Evolutionary conservation across 1,284 basidiomycete genomes (phyloP).

Genomic region (Apiotrichum akiyoshidainum): DNA sequence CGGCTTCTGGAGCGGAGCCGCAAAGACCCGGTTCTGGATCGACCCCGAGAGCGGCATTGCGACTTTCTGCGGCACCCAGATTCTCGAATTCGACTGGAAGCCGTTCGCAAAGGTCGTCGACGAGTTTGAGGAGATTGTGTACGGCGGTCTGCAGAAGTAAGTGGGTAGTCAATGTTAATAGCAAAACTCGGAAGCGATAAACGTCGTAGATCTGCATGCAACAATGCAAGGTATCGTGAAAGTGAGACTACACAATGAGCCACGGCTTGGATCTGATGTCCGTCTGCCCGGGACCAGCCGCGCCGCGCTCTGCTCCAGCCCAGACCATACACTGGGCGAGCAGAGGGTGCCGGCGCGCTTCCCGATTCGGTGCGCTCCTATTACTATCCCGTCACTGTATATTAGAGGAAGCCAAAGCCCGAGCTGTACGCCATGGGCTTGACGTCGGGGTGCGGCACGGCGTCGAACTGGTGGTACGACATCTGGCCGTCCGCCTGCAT

Average conservation of each 20-base stretch:
- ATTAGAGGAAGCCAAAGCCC: conserved; percentile 34
- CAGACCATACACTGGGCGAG: too few relatives aligned
- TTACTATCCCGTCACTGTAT: neutral
- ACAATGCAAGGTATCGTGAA: neutral
- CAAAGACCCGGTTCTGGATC: conserved; percentile 32
- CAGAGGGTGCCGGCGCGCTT: too few relatives aligned
- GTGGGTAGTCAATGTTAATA: neutral
- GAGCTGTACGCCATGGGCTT: conserved; percentile 85
- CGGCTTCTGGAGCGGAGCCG: conserved; percentile 21
- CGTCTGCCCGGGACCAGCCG: too few relatives aligned
- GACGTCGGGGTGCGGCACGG: conserved; percentile 80
- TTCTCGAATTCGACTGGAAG: conserved; percentile 17
- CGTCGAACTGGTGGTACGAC: conserved; percentile 77
- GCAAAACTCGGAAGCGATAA: too few relatives aligned
- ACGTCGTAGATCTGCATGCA: neutral
- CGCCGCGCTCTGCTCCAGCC: too few relatives aligned
- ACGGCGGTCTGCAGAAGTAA: conserved; percentile 23
- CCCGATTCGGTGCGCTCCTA: neutral
- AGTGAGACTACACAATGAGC: neutral
- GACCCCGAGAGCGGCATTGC: conserved; percentile 29
- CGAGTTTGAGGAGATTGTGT: conserved; percentile 30
- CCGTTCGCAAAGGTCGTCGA: conserved; percentile 24
- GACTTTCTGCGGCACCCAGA: conserved; percentile 18
- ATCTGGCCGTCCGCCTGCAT: conserved; percentile 75
- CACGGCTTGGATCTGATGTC: too few relatives aligned